Evolutionary conservation across 2,329 filamentous ascomycete genomes (phyloP).

Genomic region (Monosporascus sp.): DNA sequence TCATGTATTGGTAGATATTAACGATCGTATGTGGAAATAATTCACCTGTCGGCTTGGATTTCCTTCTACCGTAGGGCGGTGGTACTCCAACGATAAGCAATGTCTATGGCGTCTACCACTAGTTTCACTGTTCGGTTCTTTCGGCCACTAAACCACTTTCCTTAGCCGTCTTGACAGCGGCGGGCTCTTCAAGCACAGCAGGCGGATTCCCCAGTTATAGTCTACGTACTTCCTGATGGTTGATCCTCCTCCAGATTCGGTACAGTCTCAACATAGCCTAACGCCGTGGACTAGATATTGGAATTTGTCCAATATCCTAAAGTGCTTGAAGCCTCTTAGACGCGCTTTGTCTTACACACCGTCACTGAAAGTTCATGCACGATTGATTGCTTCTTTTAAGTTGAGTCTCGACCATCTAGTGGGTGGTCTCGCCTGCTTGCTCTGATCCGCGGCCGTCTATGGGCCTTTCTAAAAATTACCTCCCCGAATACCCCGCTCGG

Average conservation of each 20-base stretch:
- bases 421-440: constrained; percentile 18
- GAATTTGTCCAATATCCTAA: background rate
- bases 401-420: constrained; percentile 11
- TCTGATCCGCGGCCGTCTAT: constrained; percentile 11
- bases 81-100: background rate
- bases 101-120: background rate
- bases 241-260: background rate
- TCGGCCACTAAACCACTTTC: background rate
- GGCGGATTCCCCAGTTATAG: background rate
- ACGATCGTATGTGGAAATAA: no score
- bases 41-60: no score
- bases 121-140: background rate
- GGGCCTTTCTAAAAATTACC: constrained; percentile 14
- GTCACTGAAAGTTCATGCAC: constrained; percentile 7
- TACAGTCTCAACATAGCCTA: background rate
- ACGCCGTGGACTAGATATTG: background rate
- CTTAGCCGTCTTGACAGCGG: background rate
- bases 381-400: constrained; percentile 14
- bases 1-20: no score
- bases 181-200: background rate
- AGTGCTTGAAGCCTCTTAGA: constrained; percentile 12
- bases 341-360: constrained; percentile 17
- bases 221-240: background rate
- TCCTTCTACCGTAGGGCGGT: no score
- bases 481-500: background rate